Conservation (phyloP, 2,329 filamentous ascomycete species). For the Fusarium euwallaceae region DNA sequence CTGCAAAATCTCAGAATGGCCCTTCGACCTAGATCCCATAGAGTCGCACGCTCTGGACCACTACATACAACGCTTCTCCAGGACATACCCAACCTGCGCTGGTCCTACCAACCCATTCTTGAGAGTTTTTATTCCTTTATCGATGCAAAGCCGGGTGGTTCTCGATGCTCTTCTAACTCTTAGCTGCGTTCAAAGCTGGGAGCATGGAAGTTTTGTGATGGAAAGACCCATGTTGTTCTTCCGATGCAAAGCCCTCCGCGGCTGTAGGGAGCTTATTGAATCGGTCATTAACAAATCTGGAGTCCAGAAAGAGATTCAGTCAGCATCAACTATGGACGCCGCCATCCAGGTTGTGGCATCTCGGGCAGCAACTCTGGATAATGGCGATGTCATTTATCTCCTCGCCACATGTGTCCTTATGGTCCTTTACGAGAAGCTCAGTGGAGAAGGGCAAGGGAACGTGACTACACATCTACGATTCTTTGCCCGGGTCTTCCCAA, state of each 20-base stretch:
- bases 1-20: constrained; percentile 22
- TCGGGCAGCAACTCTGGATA: not conserved
- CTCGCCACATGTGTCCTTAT: constrained; percentile 32
- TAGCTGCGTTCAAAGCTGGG: constrained; percentile 31
- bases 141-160: constrained; percentile 34
- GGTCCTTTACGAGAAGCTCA: constrained; percentile 35
- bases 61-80: constrained; percentile 37
- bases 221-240: constrained; percentile 22
- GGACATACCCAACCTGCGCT: constrained; percentile 31
- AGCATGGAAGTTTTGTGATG: constrained; percentile 29
- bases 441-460: constrained; percentile 22
- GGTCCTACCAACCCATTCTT: constrained; percentile 36
- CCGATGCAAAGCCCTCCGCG: constrained; percentile 30
- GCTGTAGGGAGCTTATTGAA: constrained; percentile 7
- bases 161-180: constrained; percentile 30
- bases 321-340: not conserved
- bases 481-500: constrained; percentile 19
- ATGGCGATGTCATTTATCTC: constrained; percentile 13
- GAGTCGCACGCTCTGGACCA: constrained; percentile 32
- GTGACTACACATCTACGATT: constrained; percentile 24
- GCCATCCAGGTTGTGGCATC: not conserved
- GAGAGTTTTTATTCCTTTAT: constrained; percentile 27
- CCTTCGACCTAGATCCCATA: constrained; percentile 16
- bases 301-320: not conserved
- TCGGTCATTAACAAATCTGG: not conserved